Base-by-base conservation (phyloP, 1,284 basidiomycete genomes). In the Cystobasidium sp. region DNA sequence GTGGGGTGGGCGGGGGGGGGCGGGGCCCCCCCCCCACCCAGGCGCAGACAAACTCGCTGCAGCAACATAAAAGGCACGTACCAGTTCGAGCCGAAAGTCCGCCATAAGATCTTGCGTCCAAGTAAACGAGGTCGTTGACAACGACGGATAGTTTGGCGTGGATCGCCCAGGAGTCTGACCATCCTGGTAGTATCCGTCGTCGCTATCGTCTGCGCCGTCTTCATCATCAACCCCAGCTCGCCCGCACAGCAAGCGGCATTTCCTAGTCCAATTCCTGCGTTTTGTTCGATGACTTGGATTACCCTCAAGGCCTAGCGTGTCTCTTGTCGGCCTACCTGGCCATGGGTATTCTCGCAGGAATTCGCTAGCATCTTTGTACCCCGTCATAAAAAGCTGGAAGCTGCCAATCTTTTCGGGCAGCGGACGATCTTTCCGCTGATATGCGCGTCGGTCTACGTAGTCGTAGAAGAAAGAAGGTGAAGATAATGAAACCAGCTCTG, bases 401-500 rank as follows among this genome's bases (percentile, higher is more conserved):
- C 91, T 93, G 1, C 94, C 94, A 53, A 94, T 89, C 84, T 95
- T 94, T 71, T 90, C 90, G 24, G 91, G 91, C 20, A 94, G 82
- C 3, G 86, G 85, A 78, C 91, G 92, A 79, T 93, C 91, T 84
- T 91, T 91, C 10, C 86, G 87, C 90, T 77, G 90, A 84, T 76
- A 78, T 6, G 73, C 67, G 18, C 77, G 59, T 8, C 77, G 72
- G 78, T 94, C 92, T 52, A 93, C 84, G 91, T 91, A 94, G 80
- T 92, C 91, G 78, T 94, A 94, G 82, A 91, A 94, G 83, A 94
- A 94, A 5, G 91, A 90, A 87, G 92, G 77, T 79, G 90, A 93
- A 14, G 91, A 90, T 46, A 96, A 84, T 0, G 90, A 89, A 37
- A 92, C 91, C 0, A 96, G 85, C 79, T 92, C 88, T 0, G 94